These are phyloP conservation scores for Ogataea henricii DNA, from an alignment of 805 yeast genomes.

Conservation along the genomic window DNA sequence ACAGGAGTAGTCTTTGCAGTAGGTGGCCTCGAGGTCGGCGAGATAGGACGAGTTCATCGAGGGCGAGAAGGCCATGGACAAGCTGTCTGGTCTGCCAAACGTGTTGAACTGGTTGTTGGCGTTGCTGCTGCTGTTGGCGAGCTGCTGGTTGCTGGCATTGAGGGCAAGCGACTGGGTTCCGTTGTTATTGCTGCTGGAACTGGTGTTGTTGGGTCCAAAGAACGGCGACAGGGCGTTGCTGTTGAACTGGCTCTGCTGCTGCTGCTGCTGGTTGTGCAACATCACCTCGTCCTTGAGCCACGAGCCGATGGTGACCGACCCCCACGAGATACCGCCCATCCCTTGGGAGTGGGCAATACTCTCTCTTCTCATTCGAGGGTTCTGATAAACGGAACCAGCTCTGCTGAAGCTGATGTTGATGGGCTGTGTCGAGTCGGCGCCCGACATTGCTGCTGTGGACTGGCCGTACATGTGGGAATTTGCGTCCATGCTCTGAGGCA, in stretches of 20 bases:
- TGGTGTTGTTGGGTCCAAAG: slow-evolving; percentile 19
- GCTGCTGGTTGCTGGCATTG: background rate
- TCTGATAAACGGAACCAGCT: slow-evolving; percentile 40
- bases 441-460: slow-evolving; percentile 35
- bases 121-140: slow-evolving; percentile 6
- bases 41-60: slow-evolving; percentile 77
- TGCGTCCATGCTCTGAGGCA: slow-evolving; percentile 8
- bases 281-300: slow-evolving; percentile 95
- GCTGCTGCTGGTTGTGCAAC: slow-evolving; percentile 41
- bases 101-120: slow-evolving; percentile 21
- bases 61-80: slow-evolving; percentile 52
- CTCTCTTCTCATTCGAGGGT: slow-evolving; percentile 74
- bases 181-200: slow-evolving; percentile 1
- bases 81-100: slow-evolving; percentile 31
- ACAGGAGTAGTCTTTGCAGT: slow-evolving; percentile 94
- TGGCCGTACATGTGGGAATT: slow-evolving; percentile 28
- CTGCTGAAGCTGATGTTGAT: slow-evolving; percentile 41
- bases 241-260: slow-evolving; percentile 19
- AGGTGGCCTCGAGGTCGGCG: slow-evolving; percentile 92
- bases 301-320: slow-evolving; percentile 89
- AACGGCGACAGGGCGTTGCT: slow-evolving; percentile 25
- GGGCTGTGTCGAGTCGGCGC: slow-evolving; percentile 38
- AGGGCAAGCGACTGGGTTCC: background rate
- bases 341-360: slow-evolving; percentile 96
- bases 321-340: slow-evolving; percentile 98